phyloP scores from a whole-genome alignment of 2,329 filamentous ascomycete species.

The Hypomyces rosellus region DNA sequence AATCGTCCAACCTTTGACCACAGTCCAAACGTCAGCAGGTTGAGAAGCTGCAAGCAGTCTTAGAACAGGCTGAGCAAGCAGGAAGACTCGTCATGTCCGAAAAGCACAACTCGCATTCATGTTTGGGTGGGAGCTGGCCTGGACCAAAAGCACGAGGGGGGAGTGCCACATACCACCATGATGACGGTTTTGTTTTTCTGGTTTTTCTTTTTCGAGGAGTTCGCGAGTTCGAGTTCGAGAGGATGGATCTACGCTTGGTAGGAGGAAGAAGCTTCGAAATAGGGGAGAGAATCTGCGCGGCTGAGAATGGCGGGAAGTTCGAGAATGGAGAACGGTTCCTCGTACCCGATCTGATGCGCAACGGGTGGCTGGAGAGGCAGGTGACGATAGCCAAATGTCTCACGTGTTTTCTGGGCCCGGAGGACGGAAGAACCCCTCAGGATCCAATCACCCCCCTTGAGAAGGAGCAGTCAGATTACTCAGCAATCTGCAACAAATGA shows the following conservation, averaged over 20 bases:
- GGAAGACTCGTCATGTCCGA: conserved; percentile 13
- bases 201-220: background rate
- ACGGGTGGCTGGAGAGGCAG: conserved; percentile 10
- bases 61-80: conserved; percentile 25
- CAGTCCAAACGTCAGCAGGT: conserved; percentile 62
- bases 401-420: conserved; percentile 4
- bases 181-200: conserved; percentile 11
- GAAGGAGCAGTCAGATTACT: conserved; percentile 1
- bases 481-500: background rate
- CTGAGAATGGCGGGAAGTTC: background rate
- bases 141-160: conserved; percentile 8
- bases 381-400: conserved; percentile 7
- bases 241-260: background rate
- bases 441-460: background rate
- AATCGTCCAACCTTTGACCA: conserved; percentile 82
- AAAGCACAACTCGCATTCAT: conserved; percentile 15
- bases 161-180: conserved; percentile 28
- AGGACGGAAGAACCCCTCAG: too few relatives aligned
- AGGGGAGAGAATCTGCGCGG: background rate
- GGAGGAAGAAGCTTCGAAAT: background rate
- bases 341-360: conserved; percentile 3
- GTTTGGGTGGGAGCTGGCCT: background rate
- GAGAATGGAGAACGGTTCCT: background rate
- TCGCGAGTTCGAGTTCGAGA: background rate
- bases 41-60: conserved; percentile 48